phyloP scores from a whole-genome alignment of 768 basidiomycete genomes.

The Tubosaeta sp. region DNA sequence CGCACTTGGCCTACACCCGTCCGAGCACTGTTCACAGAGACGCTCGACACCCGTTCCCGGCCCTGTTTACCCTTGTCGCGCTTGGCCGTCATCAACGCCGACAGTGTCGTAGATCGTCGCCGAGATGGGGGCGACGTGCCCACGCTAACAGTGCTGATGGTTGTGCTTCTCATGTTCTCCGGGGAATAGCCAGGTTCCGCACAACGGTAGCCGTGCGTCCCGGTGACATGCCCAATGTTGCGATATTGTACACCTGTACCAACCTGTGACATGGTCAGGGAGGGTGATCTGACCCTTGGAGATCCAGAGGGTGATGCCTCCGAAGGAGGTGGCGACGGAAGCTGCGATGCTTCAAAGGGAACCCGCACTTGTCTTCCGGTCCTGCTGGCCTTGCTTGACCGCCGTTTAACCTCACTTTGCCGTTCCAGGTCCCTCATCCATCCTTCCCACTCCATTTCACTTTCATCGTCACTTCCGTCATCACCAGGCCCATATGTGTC shows the following conservation, averaged over 20 bases:
- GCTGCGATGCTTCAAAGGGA: neutral
- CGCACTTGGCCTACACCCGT: slow-evolving; percentile 11
- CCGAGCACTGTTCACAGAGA: neutral
- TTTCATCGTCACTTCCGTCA: slow-evolving; percentile 39
- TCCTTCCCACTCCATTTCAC: slow-evolving; percentile 63
- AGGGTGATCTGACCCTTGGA: slow-evolving; percentile 15
- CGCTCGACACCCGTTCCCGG: neutral
- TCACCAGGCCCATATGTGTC: slow-evolving; percentile 24
- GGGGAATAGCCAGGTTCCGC: slow-evolving; percentile 3
- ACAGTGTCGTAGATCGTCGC: slow-evolving; percentile 27
- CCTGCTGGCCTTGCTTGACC: neutral
- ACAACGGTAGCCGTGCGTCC: neutral
- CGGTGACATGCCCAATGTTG: slow-evolving; percentile 21
- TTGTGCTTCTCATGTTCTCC: slow-evolving; percentile 10
- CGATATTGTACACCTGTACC: slow-evolving; percentile 8
- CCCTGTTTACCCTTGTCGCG: slow-evolving; percentile 7
- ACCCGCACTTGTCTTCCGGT: neutral
- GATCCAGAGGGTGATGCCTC: slow-evolving; percentile 24
- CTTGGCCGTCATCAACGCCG: slow-evolving; percentile 4
- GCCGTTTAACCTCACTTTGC: slow-evolving; percentile 24
- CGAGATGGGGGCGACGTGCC: slow-evolving; percentile 10
- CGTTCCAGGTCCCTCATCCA: slow-evolving; percentile 59
- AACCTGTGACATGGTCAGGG: slow-evolving; percentile 7
- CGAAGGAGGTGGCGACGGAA: slow-evolving; percentile 27
- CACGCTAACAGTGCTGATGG: slow-evolving; percentile 25